Percentiles rank a stretch among this genome's conserved stretches.
phyloP scores from a whole-genome alignment of 352 stramenopile species.

The Phytophthora pluvialis region DNA sequence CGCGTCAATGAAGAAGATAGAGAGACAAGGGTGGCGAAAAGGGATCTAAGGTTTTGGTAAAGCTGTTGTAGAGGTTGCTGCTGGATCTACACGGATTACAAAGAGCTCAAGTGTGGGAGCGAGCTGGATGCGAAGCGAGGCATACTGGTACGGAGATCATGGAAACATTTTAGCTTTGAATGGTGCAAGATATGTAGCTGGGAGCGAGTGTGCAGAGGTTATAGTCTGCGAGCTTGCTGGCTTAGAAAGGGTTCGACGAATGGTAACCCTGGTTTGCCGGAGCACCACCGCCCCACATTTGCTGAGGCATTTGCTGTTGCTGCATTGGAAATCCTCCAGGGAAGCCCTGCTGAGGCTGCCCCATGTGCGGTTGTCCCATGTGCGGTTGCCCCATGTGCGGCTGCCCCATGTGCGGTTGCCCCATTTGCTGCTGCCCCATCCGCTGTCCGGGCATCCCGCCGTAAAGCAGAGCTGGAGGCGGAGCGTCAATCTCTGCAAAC shows the following conservation, averaged over 20 bases:
- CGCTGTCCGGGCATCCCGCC: constrained; percentile 30
- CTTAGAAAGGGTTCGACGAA: constrained; percentile 36
- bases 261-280: constrained; percentile 36
- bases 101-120: too few species aligned
- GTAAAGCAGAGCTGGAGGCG: constrained; percentile 35
- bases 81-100: too few species aligned
- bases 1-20: too few species aligned
- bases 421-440: constrained; percentile 26
- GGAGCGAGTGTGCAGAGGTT: too few species aligned
- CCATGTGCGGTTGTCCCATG: constrained; percentile 16
- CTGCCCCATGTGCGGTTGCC: constrained; percentile 21
- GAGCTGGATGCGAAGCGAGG: too few species aligned
- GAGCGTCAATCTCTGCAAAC: constrained; percentile 52
- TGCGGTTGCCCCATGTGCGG: constrained; percentile 25
- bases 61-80: too few species aligned
- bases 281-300: constrained; percentile 40
- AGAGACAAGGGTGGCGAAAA: too few species aligned
- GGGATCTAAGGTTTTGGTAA: too few species aligned
- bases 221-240: constrained; percentile 1
- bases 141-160: too few species aligned
- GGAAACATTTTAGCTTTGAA: too few species aligned
- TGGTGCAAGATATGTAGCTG: too few species aligned
- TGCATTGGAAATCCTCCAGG: constrained; percentile 30
- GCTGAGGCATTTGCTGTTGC: constrained; percentile 48
- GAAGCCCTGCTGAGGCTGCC: constrained; percentile 33